Evolutionary conservation across 345 rosid genomes (phyloP).

Genomic region (Camelina sativa): DNA sequence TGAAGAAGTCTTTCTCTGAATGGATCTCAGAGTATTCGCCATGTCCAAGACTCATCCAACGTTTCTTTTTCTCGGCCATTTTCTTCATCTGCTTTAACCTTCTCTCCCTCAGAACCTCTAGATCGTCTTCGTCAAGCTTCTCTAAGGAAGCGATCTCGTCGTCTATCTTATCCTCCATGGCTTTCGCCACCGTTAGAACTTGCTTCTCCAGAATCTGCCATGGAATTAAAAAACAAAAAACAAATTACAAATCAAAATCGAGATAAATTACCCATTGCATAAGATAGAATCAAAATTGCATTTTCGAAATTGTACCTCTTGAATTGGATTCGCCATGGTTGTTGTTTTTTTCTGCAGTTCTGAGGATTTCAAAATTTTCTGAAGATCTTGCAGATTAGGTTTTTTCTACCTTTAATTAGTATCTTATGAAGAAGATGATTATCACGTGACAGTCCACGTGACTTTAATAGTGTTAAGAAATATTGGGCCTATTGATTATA

Average conservation of each 20-base stretch:
- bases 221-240: neutral
- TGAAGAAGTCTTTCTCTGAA: constrained; percentile 85
- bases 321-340: constrained; percentile 31
- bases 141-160: constrained; percentile 88
- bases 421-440: neutral
- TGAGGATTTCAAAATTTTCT: neutral
- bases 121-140: constrained; percentile 81
- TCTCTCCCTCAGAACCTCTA: constrained; percentile 81
- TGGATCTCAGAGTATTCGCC: constrained; percentile 89
- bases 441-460: neutral
- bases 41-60: constrained; percentile 96
- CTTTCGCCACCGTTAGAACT: constrained; percentile 84
- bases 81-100: constrained; percentile 90
- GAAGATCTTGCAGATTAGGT: neutral
- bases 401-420: neutral
- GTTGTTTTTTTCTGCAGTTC: neutral
- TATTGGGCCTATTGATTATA: neutral
- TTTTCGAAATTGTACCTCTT: constrained; percentile 23
- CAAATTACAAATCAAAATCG: constrained; percentile 1
- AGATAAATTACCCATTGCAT: neutral
- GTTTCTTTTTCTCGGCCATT: constrained; percentile 90
- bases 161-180: constrained; percentile 86
- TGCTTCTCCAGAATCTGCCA: constrained; percentile 85
- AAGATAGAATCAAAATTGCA: neutral
- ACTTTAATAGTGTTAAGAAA: neutral